These are phyloP conservation scores for Tylopilus cervinicoccineus DNA, from an alignment of 768 basidiomycete species.

Conservation along the genomic window DNA sequence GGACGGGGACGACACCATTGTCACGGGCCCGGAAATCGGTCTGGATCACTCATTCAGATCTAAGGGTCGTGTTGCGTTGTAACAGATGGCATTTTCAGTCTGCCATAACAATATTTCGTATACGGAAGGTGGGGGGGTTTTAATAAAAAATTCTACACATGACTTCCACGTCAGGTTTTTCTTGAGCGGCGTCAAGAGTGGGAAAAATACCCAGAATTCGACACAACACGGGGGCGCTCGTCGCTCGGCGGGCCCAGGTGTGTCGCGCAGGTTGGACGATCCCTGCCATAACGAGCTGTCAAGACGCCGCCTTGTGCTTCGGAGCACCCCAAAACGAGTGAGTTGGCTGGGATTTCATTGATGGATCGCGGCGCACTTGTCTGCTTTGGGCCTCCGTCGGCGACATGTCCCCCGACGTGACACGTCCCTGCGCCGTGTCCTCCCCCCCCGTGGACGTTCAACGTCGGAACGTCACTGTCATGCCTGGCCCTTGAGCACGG, in stretches of 20 bases:
- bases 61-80: conserved; percentile 64
- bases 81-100: conserved; percentile 39
- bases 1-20: conserved; percentile 38
- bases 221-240: conserved; percentile 7
- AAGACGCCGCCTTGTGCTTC: conserved; percentile 18
- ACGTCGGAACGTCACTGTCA: too few relatives aligned
- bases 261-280: conserved; percentile 22
- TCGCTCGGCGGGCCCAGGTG: background rate
- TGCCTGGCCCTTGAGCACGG: background rate
- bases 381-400: conserved; percentile 25
- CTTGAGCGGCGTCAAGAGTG: conserved; percentile 10
- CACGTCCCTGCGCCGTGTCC: conserved; percentile 15
- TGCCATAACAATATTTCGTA: conserved; percentile 39
- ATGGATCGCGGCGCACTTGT: conserved; percentile 25
- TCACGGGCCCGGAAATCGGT: conserved; percentile 39
- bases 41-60: conserved; percentile 65
- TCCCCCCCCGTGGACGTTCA: conserved; percentile 17
- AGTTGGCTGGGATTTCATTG: conserved; percentile 18
- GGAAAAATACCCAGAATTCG: conserved; percentile 14
- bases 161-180: conserved; percentile 23
- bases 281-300: conserved; percentile 20
- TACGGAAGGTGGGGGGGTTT: conserved; percentile 43
- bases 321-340: conserved; percentile 25
- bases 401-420: conserved; percentile 23
- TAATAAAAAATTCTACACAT: conserved; percentile 35